phyloP scores from a whole-genome alignment of 441 rosid genomes.

The Dalechampia spathulata region DNA sequence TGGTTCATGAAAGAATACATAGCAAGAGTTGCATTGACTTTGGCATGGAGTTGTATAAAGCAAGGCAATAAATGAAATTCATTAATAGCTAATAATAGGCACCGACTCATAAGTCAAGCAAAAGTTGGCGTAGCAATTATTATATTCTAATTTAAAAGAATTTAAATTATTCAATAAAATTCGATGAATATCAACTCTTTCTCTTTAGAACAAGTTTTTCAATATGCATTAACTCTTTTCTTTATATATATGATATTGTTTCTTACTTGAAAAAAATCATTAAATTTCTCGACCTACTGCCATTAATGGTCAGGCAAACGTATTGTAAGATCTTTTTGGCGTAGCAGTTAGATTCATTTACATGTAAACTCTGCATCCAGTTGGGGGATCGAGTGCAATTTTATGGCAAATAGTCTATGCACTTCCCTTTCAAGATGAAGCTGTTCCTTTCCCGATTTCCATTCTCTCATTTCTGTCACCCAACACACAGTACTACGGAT shows the following conservation, averaged over 20 bases:
- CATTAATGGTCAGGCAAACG: constrained; percentile 17
- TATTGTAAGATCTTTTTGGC: no score
- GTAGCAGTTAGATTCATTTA: no score
- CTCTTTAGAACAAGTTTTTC: background rate
- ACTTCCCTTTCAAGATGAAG: constrained; percentile 1
- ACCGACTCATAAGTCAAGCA: background rate
- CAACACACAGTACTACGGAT: no score
- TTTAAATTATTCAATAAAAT: no score
- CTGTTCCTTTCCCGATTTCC: background rate
- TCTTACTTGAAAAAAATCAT: constrained; percentile 11
- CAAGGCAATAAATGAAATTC: no score
- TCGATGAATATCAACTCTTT: no score
- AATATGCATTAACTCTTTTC: background rate
- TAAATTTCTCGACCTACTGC: constrained; percentile 16
- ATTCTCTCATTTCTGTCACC: background rate
- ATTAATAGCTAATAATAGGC: no score
- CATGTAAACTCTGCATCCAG: background rate
- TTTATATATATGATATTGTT: constrained; percentile 11
- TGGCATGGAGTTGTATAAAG: no score
- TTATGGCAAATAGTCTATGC: background rate
- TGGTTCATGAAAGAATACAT: no score
- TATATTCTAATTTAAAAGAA: no score
- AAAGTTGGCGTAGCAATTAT: no score
- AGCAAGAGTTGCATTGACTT: no score
- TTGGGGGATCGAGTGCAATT: background rate